These are phyloP conservation scores for Penicillium lagena DNA, from an alignment of 495 filamentous ascomycete genomes.

Conservation along the genomic window DNA sequence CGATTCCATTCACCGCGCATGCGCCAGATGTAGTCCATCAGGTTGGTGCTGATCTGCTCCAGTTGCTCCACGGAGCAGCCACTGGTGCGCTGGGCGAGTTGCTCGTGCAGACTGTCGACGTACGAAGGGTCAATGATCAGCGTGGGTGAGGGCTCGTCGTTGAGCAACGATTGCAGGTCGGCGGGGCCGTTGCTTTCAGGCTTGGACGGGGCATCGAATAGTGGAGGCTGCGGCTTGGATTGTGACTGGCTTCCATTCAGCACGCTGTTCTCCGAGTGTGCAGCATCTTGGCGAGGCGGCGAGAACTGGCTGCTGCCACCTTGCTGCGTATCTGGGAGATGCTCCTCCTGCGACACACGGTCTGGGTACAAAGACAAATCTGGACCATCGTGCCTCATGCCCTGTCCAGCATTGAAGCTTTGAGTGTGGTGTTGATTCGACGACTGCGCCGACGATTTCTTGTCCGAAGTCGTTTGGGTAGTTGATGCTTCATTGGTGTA, in stretches of 20 bases:
- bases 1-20: constrained; percentile 74
- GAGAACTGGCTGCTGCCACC: constrained; percentile 36
- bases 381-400: constrained; percentile 24
- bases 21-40: constrained; percentile 87
- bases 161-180: constrained; percentile 36
- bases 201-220: constrained; percentile 34
- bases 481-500: constrained; percentile 83
- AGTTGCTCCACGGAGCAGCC: constrained; percentile 89
- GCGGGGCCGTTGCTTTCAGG: constrained; percentile 17
- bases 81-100: constrained; percentile 58
- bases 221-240: constrained; percentile 36
- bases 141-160: constrained; percentile 33
- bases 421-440: constrained; percentile 53
- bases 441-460: constrained; percentile 54
- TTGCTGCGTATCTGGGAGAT: constrained; percentile 40
- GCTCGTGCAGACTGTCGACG: constrained; percentile 48
- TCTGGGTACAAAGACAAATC: constrained; percentile 30
- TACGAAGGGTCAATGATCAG: constrained; percentile 52
- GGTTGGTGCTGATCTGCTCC: constrained; percentile 81
- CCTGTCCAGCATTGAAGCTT: constrained; percentile 20
- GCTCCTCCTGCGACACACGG: constrained; percentile 37
- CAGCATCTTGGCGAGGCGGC: constrained; percentile 18
- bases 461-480: constrained; percentile 68
- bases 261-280: constrained; percentile 21
- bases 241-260: constrained; percentile 36